phyloP scores from a whole-genome alignment of 2,329 filamentous ascomycete genomes.

The Fusarium incarnatum region DNA sequence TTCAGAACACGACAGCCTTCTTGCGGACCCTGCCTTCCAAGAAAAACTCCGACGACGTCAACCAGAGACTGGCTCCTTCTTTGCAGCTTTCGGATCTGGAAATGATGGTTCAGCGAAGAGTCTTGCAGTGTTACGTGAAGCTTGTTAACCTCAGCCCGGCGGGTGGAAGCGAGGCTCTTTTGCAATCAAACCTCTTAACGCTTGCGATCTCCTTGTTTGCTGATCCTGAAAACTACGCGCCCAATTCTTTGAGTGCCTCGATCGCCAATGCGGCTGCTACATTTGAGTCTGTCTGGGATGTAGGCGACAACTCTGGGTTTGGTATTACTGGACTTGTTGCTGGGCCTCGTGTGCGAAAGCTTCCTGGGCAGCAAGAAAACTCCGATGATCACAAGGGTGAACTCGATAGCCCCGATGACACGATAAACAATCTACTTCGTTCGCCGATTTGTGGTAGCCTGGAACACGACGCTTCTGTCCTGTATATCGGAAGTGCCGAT shows the following conservation, averaged over 20 bases:
- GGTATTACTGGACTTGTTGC: conserved; percentile 88
- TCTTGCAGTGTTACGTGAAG: conserved; percentile 94
- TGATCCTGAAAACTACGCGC: conserved; percentile 88
- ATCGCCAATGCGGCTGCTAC: conserved; percentile 90
- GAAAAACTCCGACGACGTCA: conserved; percentile 87
- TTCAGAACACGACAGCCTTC: conserved; percentile 93
- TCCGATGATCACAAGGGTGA: conserved; percentile 60
- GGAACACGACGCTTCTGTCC: conserved; percentile 87
- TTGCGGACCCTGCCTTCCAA: conserved; percentile 85
- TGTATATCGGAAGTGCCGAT: conserved; percentile 71
- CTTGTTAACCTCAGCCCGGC: conserved; percentile 88
- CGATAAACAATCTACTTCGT: conserved; percentile 70
- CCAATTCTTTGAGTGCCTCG: conserved; percentile 86
- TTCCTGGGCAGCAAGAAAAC: conserved; percentile 75
- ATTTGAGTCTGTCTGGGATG: conserved; percentile 95
- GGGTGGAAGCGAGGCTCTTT: conserved; percentile 84
- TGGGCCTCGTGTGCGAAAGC: conserved; percentile 77
- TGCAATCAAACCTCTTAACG: conserved; percentile 92
- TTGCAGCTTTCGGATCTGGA: conserved; percentile 91
- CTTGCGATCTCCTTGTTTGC: conserved; percentile 92
- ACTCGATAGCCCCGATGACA: conserved; percentile 70
- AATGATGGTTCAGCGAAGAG: conserved; percentile 90
- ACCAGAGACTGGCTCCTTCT: conserved; percentile 84
- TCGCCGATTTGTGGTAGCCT: conserved; percentile 84
- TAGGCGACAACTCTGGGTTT: conserved; percentile 93